A percentile compares a stretch with the other conserved stretches of the same genome.
These are phyloP conservation scores for Periconia sp. DNA, from an alignment of 2,329 filamentous ascomycete species.

Conservation along the genomic window DNA sequence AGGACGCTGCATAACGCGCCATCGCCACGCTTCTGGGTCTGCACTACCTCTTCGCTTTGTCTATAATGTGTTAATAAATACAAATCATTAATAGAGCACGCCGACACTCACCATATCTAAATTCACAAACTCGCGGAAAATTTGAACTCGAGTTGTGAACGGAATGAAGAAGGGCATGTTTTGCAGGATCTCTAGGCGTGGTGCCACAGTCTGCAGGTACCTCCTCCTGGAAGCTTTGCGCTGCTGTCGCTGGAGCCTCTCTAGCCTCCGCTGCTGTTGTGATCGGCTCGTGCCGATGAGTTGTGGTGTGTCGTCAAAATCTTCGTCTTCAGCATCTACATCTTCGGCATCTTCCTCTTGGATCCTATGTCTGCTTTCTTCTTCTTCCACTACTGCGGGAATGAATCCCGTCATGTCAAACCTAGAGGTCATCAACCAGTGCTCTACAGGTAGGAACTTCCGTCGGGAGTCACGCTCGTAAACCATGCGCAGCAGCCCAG, in stretches of 20 bases:
- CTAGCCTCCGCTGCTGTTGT: slow-evolving; percentile 66
- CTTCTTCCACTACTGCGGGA: slow-evolving; percentile 83
- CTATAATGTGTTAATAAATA: slow-evolving; percentile 20
- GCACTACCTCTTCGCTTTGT: slow-evolving; percentile 71
- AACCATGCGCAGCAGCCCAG: slow-evolving; percentile 80
- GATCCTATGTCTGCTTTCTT: slow-evolving; percentile 75
- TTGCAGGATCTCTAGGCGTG: slow-evolving; percentile 85
- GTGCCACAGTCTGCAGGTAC: slow-evolving; percentile 78
- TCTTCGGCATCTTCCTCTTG: slow-evolving; percentile 68
- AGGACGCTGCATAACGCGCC: slow-evolving; percentile 53
- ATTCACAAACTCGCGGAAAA: slow-evolving; percentile 91
- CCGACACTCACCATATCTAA: slow-evolving; percentile 67
- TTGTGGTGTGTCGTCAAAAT: slow-evolving; percentile 41
- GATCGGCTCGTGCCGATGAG: slow-evolving; percentile 65
- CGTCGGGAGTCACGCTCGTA: slow-evolving; percentile 93
- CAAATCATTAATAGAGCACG: background rate
- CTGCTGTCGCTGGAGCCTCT: slow-evolving; percentile 68
- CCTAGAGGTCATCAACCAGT: slow-evolving; percentile 91
- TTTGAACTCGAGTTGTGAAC: slow-evolving; percentile 87
- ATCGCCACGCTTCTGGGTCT: slow-evolving; percentile 78
- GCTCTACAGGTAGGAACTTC: slow-evolving; percentile 78
- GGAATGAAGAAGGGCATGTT: slow-evolving; percentile 98
- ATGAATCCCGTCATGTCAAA: slow-evolving; percentile 93
- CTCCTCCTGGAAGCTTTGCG: slow-evolving; percentile 71
- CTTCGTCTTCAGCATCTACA: slow-evolving; percentile 49